These are phyloP conservation scores for Dactylonectria macrodidyma DNA, from an alignment of 2,329 filamentous ascomycete genomes.

Conservation along the genomic window DNA sequence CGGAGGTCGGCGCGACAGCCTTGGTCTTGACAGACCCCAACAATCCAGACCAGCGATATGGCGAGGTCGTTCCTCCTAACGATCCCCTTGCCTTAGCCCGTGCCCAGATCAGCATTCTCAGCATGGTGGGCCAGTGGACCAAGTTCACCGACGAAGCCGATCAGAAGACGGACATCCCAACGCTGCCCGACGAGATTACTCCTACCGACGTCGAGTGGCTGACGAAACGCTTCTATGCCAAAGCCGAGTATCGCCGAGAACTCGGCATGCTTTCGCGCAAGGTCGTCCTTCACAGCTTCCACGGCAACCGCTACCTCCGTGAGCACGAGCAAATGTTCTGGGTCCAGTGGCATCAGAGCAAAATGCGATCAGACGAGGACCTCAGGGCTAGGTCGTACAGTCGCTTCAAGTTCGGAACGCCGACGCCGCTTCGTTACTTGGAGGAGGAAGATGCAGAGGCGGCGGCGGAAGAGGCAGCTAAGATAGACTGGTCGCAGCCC, in stretches of 20 bases:
- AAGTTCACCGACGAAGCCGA: conserved; percentile 31
- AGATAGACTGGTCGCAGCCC: too few species aligned
- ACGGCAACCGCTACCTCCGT: conserved; percentile 35
- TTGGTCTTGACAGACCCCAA: conserved; percentile 36
- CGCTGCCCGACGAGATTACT: conserved; percentile 32
- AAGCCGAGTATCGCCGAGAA: conserved; percentile 28
- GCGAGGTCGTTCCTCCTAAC: conserved; percentile 37
- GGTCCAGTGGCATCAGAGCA: conserved; percentile 35
- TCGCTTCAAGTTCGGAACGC: conserved; percentile 30
- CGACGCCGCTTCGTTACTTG: conserved; percentile 15
- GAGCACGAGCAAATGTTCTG: conserved; percentile 15
- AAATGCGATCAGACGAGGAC: conserved; percentile 22
- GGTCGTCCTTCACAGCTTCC: conserved; percentile 36
- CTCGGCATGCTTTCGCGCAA: conserved; percentile 34
- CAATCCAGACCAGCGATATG: conserved; percentile 34
- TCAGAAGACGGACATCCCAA: conserved; percentile 4
- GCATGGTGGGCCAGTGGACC: conserved; percentile 38
- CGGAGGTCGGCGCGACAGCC: conserved; percentile 37
- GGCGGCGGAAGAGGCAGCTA: too few species aligned
- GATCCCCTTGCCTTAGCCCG: conserved; percentile 35
- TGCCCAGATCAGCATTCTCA: conserved; percentile 34
- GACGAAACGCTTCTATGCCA: conserved; percentile 31
- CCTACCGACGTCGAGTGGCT: conserved; percentile 34
- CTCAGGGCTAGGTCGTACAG: conserved; percentile 14
- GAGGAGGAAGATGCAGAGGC: too few species aligned